Evolutionary conservation across 148 eudicot genomes (phyloP), one percentile per base, ranked within the genome.

Genomic region (Camellia lanceoleosa): DNA sequence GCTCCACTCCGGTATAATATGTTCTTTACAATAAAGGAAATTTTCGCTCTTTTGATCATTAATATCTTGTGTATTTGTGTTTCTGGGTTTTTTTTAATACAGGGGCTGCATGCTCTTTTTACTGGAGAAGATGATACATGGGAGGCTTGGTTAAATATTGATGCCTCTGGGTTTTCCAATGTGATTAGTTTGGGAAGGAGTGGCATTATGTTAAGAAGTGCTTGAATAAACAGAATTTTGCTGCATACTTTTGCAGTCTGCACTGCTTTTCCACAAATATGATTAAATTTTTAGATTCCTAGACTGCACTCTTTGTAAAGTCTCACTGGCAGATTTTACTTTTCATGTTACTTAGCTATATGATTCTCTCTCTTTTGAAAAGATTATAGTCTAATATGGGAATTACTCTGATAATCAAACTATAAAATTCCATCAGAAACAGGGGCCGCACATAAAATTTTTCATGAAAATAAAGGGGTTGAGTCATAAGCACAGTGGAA

Each of bases 121-220:
- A 92, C 93, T 73, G 98, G 99, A 76, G 99, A 97, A 83, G 99
- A 97, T 84, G 89, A 87, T 87, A 92, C 99, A 41, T 97, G 99
- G 98, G 98, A 97, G 84, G 99, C 99, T 77, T 97, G 95, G 97
- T 86, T 97, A 75, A 89, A 87, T 83, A 87, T 84, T 79, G 97
- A 92, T 83, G 88, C 97, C 80, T 94, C 98, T 82, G 97, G 98
- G 19, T 88, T 92, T 85, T 86, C 95, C 19, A 83, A 78, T 76
- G 85, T 90, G 71, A 81, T 97, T 51, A 88, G 47, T 82, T 83
- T 92, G 46, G 92, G 95, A 61, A 89, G 92, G 78, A 91, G 84
- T 61, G 90, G 97, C 63, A 84, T 92, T 56, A 97, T 88, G 85
- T 86, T 97, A 79, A 46, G 30, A 19, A n/a, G 20, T 41, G 51